phyloP scores from a whole-genome alignment of 805 yeast species.

The Wickerhamiella australiensis region DNA sequence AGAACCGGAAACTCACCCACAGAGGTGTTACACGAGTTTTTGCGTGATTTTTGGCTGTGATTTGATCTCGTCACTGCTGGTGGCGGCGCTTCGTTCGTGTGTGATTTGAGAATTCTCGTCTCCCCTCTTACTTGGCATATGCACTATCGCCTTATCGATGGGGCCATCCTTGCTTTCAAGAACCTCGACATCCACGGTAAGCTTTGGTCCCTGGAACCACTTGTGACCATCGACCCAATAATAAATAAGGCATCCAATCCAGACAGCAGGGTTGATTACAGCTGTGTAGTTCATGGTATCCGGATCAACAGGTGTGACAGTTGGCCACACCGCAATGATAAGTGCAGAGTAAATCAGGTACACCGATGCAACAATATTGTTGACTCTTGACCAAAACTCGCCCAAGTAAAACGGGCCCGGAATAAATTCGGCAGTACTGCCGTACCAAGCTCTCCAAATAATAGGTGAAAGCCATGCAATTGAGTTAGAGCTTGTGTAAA shows the following conservation, averaged over 20 bases:
- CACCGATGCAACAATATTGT: constrained; percentile 37
- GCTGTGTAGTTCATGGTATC: constrained; percentile 57
- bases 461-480: constrained; percentile 55
- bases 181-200: constrained; percentile 9
- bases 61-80: neutral
- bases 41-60: neutral
- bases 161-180: constrained; percentile 7
- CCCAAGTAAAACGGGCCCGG: constrained; percentile 66
- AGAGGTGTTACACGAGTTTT: neutral
- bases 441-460: constrained; percentile 37
- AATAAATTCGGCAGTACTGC: constrained; percentile 33
- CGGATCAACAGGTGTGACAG: constrained; percentile 26
- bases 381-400: constrained; percentile 32
- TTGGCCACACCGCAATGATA: constrained; percentile 52
- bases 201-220: constrained; percentile 34
- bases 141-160: constrained; percentile 1
- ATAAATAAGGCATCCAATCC: constrained; percentile 43
- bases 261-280: constrained; percentile 49
- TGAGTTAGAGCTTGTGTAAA: constrained; percentile 50
- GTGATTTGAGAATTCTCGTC: neutral
- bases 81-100: neutral
- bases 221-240: constrained; percentile 42
- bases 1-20: too few species aligned
- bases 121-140: constrained; percentile 2
- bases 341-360: constrained; percentile 43